These are phyloP conservation scores for Raffaelea albimanens DNA, from an alignment of 2,329 filamentous ascomycete species.

Conservation along the genomic window DNA sequence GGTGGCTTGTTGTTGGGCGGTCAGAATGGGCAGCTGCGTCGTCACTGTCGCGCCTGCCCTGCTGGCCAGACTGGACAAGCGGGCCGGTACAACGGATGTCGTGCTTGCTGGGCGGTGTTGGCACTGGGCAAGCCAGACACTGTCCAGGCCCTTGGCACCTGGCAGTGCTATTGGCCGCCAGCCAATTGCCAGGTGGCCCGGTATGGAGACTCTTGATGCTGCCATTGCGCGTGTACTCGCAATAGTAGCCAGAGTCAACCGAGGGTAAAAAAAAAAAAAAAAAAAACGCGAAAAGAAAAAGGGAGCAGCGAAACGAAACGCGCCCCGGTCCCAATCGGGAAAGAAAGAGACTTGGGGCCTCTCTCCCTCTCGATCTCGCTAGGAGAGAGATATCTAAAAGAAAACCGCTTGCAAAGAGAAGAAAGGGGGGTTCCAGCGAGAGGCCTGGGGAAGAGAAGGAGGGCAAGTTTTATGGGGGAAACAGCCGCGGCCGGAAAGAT, in stretches of 20 bases:
- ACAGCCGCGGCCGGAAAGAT: no score
- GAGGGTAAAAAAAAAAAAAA: not conserved
- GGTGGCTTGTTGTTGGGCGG: not conserved
- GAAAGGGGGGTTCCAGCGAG: not conserved
- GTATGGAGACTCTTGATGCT: not conserved
- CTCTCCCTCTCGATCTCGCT: not conserved
- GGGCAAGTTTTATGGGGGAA: not conserved
- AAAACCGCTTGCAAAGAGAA: not conserved
- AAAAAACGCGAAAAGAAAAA: not conserved
- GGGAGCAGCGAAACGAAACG: no score
- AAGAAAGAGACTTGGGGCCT: not conserved
- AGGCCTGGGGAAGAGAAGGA: not conserved
- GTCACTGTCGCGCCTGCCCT: no score
- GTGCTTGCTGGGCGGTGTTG: no score
- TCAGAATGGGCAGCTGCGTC: not conserved
- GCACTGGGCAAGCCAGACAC: no score
- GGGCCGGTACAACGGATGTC: not conserved
- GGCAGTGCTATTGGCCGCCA: not conserved
- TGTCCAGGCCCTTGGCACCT: not conserved
- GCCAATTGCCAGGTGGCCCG: not conserved
- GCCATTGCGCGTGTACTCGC: no score
- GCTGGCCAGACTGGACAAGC: not conserved
- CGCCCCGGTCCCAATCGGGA: no score
- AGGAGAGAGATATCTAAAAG: not conserved
- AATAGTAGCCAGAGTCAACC: no score